A percentile compares a stretch with the other conserved stretches of the same genome.
Conservation (phyloP, 768 basidiomycete species). For the Rhizopogon sp. region DNA sequence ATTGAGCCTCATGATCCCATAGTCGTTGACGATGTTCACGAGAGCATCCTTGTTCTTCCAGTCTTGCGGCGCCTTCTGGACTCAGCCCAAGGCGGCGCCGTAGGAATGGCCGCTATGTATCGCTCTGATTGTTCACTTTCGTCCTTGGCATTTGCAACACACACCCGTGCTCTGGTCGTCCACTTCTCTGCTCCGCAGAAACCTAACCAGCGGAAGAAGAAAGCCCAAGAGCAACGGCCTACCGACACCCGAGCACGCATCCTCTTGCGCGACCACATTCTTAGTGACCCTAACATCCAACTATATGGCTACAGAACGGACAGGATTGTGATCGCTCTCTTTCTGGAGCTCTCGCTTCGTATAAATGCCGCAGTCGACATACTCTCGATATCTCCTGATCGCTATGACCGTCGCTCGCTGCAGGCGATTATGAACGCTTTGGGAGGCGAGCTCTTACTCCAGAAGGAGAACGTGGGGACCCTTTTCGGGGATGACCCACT, state of each 20-base stretch:
- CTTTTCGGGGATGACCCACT: slow-evolving; percentile 24
- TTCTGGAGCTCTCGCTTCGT: slow-evolving; percentile 31
- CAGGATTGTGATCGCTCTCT: slow-evolving; percentile 34
- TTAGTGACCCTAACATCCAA: slow-evolving; percentile 20
- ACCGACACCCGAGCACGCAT: slow-evolving; percentile 6
- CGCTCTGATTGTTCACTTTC: slow-evolving; percentile 29
- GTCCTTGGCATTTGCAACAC: slow-evolving; percentile 36
- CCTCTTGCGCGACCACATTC: slow-evolving; percentile 27
- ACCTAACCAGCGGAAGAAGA: not conserved
- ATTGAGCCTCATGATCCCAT: slow-evolving; percentile 18
- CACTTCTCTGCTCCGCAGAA: slow-evolving; percentile 16
- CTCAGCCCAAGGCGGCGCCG: slow-evolving; percentile 13
- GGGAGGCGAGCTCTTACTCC: slow-evolving; percentile 30
- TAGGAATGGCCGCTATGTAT: slow-evolving; percentile 43
- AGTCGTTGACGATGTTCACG: slow-evolving; percentile 21
- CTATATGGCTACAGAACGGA: slow-evolving; percentile 47
- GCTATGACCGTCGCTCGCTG: slow-evolving; percentile 24
- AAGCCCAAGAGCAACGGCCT: not conserved
- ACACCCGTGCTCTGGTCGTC: slow-evolving; percentile 30
- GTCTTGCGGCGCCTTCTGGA: slow-evolving; percentile 26
- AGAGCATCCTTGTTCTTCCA: slow-evolving; percentile 17
- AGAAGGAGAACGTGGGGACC: slow-evolving; percentile 18
- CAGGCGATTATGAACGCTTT: slow-evolving; percentile 30
- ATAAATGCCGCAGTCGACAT: slow-evolving; percentile 37
- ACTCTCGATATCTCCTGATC: slow-evolving; percentile 24